Percentiles rank a stretch among this genome's conserved stretches.
phyloP scores from a whole-genome alignment of 805 yeast genomes.

The Wickerhamiella dianesei region DNA sequence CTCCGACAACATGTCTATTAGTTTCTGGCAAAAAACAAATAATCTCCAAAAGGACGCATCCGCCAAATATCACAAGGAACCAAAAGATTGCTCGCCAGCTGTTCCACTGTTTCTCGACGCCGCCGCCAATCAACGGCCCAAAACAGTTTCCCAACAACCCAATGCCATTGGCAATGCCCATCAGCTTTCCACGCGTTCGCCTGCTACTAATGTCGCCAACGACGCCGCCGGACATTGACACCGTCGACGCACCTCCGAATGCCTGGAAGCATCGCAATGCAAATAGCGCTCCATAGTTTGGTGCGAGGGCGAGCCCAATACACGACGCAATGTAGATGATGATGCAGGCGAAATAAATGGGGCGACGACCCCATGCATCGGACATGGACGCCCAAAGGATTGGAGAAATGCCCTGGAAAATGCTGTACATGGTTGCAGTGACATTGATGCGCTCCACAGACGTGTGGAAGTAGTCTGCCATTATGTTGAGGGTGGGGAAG shows the following conservation, averaged over 20 bases:
- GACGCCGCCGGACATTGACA: slow-evolving; percentile 56
- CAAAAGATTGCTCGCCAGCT: slow-evolving; percentile 54
- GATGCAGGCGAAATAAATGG: slow-evolving; percentile 44
- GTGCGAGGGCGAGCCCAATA: slow-evolving; percentile 48
- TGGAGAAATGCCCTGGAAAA: slow-evolving; percentile 69
- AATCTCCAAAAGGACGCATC: slow-evolving; percentile 26
- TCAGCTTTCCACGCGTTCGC: slow-evolving; percentile 53
- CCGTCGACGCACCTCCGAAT: slow-evolving; percentile 59
- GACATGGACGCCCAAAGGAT: slow-evolving; percentile 53
- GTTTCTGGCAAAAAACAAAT: slow-evolving; percentile 58
- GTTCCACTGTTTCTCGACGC: slow-evolving; percentile 32
- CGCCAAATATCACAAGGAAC: slow-evolving; percentile 57
- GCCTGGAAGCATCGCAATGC: slow-evolving; percentile 67
- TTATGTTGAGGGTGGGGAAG: slow-evolving; percentile 56
- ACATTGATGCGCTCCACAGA: slow-evolving; percentile 47
- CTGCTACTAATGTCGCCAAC: slow-evolving; percentile 61
- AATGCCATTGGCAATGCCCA: slow-evolving; percentile 52
- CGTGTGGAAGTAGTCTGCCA: slow-evolving; percentile 42
- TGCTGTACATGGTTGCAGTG: slow-evolving; percentile 61
- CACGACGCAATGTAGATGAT: slow-evolving; percentile 45
- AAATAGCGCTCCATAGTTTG: slow-evolving; percentile 46
- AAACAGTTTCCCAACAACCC: slow-evolving; percentile 62
- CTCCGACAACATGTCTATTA: slow-evolving; percentile 55
- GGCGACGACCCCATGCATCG: slow-evolving; percentile 62
- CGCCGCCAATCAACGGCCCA: slow-evolving; percentile 59